Base-by-base conservation (phyloP, 305 asterid genomes). In the Solanum hybrid region DNA sequence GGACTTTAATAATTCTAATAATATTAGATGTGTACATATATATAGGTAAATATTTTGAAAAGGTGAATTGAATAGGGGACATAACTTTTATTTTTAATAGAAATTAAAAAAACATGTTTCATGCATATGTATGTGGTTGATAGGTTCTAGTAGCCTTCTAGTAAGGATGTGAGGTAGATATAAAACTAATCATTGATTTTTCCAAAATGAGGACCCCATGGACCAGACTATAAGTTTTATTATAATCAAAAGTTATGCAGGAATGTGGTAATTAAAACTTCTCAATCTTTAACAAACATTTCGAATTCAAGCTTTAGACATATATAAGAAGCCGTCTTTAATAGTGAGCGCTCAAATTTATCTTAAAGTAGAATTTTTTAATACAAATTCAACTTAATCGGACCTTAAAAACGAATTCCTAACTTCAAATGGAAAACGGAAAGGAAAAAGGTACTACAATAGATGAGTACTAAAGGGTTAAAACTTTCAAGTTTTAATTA, bases 231-330 rank as follows among this genome's bases (percentile, higher is more conserved):
- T 26, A 26, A 72, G 20, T 26, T 65, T 65, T 72, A 72, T 72
- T 0, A 72, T 72, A 6, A 14, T 7, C 3, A 0, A 29, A 29
- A 75, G 12, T 75, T 0, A 15, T 14, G 8, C 2, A 0, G 4
- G 2, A 72, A 13, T 26, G 20, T 31, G 32, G 2, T 72, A 72
- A 72, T 2, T 5, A 57, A 17, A 17, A 5, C 1, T 9, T n/a
- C 3, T 9, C 29, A 1, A n/a, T 68, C 6, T 68, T 68, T 68
- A 10, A n/a, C 14, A 10, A n/a, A 68, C 0, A 2, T 68, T 0
- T 68, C 3, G 0, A n/a, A n/a, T 65, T 65, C 27, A 65, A 65
- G 0, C 0, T 65, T 6, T 61, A 61, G 0, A 7, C 0, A 17
- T 20, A 7, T 37, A 37, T 61, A 61, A 1, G 26, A 22, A 22